Evolutionary conservation across 1,139 yeast genomes (phyloP), one percentile per base, ranked within the genome.

Genomic region (Magnusiomyces sp.): DNA sequence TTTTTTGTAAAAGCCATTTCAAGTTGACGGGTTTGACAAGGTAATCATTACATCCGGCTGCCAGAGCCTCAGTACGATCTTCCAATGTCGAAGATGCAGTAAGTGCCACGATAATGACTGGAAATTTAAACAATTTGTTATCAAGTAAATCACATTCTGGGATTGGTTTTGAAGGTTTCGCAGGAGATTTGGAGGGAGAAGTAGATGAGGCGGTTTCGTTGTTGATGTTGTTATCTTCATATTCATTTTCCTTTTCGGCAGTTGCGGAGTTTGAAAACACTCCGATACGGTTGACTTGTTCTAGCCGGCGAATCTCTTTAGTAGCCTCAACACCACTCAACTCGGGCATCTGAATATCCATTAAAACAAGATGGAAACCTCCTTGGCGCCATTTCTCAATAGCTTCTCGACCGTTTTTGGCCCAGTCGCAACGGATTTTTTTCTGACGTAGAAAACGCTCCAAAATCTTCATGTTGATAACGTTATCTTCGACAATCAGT

Each of bases 1-100:
- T 86, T 69, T 92, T 92, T 62, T 86, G 88, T 60, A 90, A 89
- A 49, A 92, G 72, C 98, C 98, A 92, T 40, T 82, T 89, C 60
- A 92, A 73, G 61, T 89, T 90, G 13, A 94, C 98, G 0, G 98
- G 98, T 57, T 92, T 92, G n/a, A 97, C 92, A 59, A 92, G 71
- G 67, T 84, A 92, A 66, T 92, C 98, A 63, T 92, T 92, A 68
- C 98, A 92, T 43, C 98, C 98, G 1, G 97, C 97, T 43, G 95
- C 85, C 54, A 92, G 72, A 0, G 98, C 98, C 61, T 87, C 88
- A 56, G 88, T 83, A 63, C 86, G 81, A 67, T 90, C 97, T 27
- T 83, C 82, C n/a, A 84, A 80, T 19, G 94, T 77, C 17, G 94
- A 85, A 11, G 92, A 82, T 0, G 98, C 98, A 1, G 98, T 92